These are phyloP conservation scores for Fomes fomentarius DNA, from an alignment of 1,284 basidiomycete species.

Conservation along the genomic window DNA sequence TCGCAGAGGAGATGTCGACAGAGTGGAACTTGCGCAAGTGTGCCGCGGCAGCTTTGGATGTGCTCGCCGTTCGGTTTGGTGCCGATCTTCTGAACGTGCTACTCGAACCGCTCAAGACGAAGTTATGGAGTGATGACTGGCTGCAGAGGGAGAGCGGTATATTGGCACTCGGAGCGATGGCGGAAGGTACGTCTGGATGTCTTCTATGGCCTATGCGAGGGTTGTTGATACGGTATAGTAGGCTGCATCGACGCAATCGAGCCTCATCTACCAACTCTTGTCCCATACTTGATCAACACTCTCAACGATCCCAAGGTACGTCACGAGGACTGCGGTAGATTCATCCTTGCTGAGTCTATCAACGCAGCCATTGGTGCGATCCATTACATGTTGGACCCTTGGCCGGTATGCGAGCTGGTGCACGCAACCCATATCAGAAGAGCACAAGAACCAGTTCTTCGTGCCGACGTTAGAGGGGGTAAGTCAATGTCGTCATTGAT, in stretches of 20 bases:
- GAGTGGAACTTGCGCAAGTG: conserved; percentile 99
- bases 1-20: conserved; percentile 95
- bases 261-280: conserved; percentile 89
- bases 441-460: conserved; percentile 90
- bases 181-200: conserved; percentile 72
- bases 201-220: conserved; percentile 1
- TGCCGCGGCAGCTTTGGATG: conserved; percentile 96
- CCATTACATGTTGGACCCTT: conserved; percentile 99
- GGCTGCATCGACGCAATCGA: conserved; percentile 97
- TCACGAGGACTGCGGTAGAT: background rate
- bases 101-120: conserved; percentile 89
- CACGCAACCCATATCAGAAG: conserved; percentile 78
- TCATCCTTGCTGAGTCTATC: background rate
- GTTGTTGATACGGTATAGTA: conserved; percentile 34
- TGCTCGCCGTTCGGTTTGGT: conserved; percentile 92
- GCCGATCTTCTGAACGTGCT: conserved; percentile 88
- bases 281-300: conserved; percentile 92
- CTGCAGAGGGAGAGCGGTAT: conserved; percentile 95
- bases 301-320: conserved; percentile 89
- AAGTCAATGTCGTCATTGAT: conserved; percentile 40
- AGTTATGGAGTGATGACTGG: conserved; percentile 95
- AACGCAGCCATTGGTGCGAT: conserved; percentile 88
- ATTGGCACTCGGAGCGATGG: conserved; percentile 95
- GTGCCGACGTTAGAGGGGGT: conserved; percentile 98
- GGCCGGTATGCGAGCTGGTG: conserved; percentile 99